These are phyloP conservation scores for Solanum virginianum DNA, from an alignment of 257 asterid genomes.

Conservation along the genomic window DNA sequence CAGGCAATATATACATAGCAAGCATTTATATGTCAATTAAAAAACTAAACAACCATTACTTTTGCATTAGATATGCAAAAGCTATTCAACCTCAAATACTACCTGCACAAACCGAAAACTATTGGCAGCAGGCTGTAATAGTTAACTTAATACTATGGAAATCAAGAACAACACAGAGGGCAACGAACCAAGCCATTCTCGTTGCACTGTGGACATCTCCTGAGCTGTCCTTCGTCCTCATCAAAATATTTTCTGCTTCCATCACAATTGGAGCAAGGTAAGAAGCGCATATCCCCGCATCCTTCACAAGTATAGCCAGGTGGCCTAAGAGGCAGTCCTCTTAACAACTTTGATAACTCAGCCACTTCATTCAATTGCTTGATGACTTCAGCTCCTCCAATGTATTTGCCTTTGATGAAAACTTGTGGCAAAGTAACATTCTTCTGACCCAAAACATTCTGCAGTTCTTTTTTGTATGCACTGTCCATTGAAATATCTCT, in stretches of 20 bases:
- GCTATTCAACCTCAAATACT: neutral
- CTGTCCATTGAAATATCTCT: conserved; percentile 78
- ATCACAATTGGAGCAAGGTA: conserved; percentile 37
- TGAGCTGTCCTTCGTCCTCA: conserved; percentile 28
- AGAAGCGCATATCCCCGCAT: conserved; percentile 42
- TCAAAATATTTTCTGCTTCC: conserved; percentile 49
- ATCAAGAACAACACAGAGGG: conserved; percentile 7
- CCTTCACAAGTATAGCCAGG: conserved; percentile 26
- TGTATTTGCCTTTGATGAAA: conserved; percentile 53
- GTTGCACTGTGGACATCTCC: conserved; percentile 16
- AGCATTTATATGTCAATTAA: neutral
- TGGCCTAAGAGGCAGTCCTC: conserved; percentile 26
- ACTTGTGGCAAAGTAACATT: conserved; percentile 65
- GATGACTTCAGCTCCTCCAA: conserved; percentile 40
- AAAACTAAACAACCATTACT: neutral
- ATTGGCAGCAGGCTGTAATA: neutral
- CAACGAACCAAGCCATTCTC: conserved; percentile 15
- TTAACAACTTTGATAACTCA: conserved; percentile 27
- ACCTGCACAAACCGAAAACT: neutral
- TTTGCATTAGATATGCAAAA: neutral
- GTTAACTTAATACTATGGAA: neutral
- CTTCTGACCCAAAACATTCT: conserved; percentile 51
- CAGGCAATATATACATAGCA: neutral
- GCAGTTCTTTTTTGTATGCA: conserved; percentile 58
- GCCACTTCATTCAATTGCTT: conserved; percentile 39